A percentile compares a stretch with the other conserved stretches of the same genome.
Conservation (phyloP, 768 basidiomycete species). For the Termitomyces sp. region DNA sequence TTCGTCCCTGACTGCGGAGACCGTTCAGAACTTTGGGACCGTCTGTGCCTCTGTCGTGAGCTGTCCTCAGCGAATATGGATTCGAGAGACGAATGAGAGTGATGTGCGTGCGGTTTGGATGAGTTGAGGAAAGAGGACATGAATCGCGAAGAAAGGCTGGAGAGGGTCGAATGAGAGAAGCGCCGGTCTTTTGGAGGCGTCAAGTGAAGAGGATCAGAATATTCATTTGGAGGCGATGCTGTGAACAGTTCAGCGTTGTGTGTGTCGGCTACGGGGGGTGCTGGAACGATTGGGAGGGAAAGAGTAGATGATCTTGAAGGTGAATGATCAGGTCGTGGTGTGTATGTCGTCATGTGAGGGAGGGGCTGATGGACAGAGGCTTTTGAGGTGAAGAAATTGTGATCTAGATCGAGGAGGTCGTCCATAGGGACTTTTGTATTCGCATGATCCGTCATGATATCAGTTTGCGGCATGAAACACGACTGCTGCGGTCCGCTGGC, state of each 20-base stretch:
- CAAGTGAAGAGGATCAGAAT: neutral
- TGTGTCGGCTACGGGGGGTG: constrained; percentile 16
- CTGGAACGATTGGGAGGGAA: constrained; percentile 13
- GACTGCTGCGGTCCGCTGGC: neutral
- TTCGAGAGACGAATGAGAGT: constrained; percentile 11
- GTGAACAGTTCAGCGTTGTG: constrained; percentile 18
- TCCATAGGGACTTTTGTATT: constrained; percentile 11
- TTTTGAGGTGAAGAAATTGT: constrained; percentile 26
- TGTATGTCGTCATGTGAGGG: neutral
- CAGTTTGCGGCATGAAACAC: neutral
- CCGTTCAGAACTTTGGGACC: constrained; percentile 10
- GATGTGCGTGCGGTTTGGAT: constrained; percentile 2
- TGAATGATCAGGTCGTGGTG: constrained; percentile 18
- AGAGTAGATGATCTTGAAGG: constrained; percentile 23
- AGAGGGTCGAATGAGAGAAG: constrained; percentile 34
- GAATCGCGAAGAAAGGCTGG: constrained; percentile 44
- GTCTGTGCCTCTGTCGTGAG: neutral
- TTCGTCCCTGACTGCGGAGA: neutral
- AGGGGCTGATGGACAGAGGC: constrained; percentile 4
- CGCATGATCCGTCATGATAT: neutral
- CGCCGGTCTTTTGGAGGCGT: neutral
- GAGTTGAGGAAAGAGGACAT: constrained; percentile 39
- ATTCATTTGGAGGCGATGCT: constrained; percentile 14
- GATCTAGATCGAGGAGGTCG: constrained; percentile 27
- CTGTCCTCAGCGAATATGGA: constrained; percentile 15